phyloP scores from a whole-genome alignment of 805 yeast genomes.

The Saccharomycodes ludwigii region DNA sequence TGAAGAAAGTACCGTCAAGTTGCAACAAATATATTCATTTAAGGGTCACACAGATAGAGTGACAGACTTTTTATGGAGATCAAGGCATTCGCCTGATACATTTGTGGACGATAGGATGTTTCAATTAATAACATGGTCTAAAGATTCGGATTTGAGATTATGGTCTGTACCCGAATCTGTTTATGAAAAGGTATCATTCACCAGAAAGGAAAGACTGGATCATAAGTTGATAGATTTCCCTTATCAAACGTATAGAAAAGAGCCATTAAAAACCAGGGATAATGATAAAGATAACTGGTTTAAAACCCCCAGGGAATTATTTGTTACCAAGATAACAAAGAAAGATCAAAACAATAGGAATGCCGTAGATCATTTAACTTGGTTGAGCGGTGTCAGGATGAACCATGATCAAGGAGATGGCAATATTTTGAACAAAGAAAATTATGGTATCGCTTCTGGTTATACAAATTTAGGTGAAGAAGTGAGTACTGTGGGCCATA shows the following conservation, averaged over 20 bases:
- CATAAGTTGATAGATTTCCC: constrained; percentile 31
- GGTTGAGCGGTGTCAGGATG: constrained; percentile 89
- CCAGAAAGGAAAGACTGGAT: constrained; percentile 25
- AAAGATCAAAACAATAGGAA: constrained; percentile 21
- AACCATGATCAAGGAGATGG: constrained; percentile 16
- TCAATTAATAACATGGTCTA: constrained; percentile 90
- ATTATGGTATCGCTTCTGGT: constrained; percentile 25
- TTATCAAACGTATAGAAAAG: constrained; percentile 38
- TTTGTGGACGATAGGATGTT: constrained; percentile 61
- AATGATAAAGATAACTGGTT: constrained; percentile 14
- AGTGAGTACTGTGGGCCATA: constrained; percentile 75
- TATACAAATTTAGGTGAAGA: constrained; percentile 80
- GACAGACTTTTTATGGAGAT: constrained; percentile 81
- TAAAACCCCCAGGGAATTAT: constrained; percentile 28
- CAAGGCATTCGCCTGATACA: constrained; percentile 36
- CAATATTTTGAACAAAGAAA: constrained; percentile 11
- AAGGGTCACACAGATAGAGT: constrained; percentile 78
- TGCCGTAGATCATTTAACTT: constrained; percentile 58
- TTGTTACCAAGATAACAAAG: constrained; percentile 22
- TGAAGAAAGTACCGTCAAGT: constrained; percentile 22
- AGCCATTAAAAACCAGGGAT: constrained; percentile 26
- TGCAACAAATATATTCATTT: constrained; percentile 48
- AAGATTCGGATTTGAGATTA: constrained; percentile 70
- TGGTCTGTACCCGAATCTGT: constrained; percentile 56
- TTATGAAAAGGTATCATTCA: constrained; percentile 34